Conservation (phyloP, 192 early-diverging fungal species). For the Coemansia sp. region DNA sequence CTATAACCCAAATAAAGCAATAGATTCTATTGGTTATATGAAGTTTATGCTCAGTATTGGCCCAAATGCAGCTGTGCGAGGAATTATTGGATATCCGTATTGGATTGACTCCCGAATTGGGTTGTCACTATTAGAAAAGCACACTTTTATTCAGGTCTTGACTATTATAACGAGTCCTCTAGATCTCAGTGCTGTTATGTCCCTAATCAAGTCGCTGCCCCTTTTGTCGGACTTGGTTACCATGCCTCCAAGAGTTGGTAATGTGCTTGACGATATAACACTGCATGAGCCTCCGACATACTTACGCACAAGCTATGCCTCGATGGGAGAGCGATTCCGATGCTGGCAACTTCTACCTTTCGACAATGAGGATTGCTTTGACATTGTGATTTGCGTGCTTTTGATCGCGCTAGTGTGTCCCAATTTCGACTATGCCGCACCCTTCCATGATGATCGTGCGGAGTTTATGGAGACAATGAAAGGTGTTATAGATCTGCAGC, state of each 20-base stretch:
- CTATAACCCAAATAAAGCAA: neutral
- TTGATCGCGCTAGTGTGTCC: neutral
- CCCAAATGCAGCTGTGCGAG: neutral
- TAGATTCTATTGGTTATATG: neutral
- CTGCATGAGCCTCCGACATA: neutral
- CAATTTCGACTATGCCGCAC: neutral
- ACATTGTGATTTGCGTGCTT: neutral
- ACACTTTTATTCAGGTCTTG: too few species aligned
- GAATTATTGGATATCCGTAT: neutral
- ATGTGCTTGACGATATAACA: neutral
- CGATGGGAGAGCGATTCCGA: neutral
- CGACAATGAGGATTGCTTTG: neutral
- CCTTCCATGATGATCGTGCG: neutral
- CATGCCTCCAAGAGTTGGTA: neutral
- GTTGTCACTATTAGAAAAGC: too few species aligned
- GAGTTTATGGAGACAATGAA: neutral
- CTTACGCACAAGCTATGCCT: neutral
- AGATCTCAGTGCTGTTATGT: too few species aligned
- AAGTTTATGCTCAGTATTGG: neutral
- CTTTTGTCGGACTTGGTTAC: neutral
- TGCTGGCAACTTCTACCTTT: neutral
- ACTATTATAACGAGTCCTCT: too few species aligned
- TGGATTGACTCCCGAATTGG: too few species aligned
- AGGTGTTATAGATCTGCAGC: neutral
- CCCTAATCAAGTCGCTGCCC: neutral